Conservation (phyloP, 169 alveolate genomes). For the Toxoplasma gondii region DNA sequence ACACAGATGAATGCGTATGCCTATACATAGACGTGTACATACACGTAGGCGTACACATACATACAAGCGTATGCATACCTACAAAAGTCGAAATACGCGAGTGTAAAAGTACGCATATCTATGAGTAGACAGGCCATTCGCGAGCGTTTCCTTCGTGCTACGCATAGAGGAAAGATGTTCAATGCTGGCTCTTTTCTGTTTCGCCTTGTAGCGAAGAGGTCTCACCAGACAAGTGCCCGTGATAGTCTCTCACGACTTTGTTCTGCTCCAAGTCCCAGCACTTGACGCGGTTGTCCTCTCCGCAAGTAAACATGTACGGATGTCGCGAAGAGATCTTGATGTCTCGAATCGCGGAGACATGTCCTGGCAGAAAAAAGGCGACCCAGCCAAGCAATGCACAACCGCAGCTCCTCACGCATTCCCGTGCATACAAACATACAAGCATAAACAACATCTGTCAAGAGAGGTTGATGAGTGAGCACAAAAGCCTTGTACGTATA, state of each 20-base stretch:
- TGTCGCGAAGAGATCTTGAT: conserved; percentile 93
- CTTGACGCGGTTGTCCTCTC: conserved; percentile 96
- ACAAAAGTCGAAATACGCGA: background rate
- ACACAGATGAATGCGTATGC: too few species aligned
- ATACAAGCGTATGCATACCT: too few species aligned
- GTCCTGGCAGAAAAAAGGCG: conserved; percentile 77
- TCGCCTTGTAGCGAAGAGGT: background rate
- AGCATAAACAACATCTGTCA: too few species aligned
- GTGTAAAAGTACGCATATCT: background rate
- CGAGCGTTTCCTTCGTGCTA: too few species aligned
- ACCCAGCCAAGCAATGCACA: background rate
- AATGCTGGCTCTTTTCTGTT: too few species aligned
- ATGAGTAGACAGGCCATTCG: background rate
- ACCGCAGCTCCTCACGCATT: background rate
- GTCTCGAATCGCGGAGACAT: conserved; percentile 95
- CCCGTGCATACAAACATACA: background rate
- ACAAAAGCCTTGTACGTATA: too few species aligned
- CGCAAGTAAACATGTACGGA: conserved; percentile 98
- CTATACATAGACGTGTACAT: too few species aligned
- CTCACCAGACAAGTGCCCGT: conserved; percentile 93
- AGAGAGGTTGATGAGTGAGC: too few species aligned
- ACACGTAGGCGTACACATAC: too few species aligned
- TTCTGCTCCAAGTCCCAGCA: conserved; percentile 99
- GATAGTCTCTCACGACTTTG: conserved; percentile 96
- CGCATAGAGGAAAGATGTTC: too few species aligned